A percentile compares a stretch with the other conserved stretches of the same genome.
Conservation (phyloP, 805 yeast genomes). For the Candida mattraensis region DNA sequence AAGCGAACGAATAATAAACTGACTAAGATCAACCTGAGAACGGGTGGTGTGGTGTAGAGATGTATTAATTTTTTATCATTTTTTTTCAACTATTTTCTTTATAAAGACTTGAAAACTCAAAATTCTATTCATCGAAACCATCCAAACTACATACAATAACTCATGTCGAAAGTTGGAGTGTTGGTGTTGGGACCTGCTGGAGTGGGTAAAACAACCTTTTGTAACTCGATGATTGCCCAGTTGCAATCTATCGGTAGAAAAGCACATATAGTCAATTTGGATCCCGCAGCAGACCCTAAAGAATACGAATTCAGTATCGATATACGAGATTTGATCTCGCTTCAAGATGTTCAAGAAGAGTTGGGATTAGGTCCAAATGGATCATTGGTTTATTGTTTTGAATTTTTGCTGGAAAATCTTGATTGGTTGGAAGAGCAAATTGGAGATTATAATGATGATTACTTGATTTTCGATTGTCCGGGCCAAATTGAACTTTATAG, state of each 20-base stretch:
- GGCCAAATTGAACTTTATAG: constrained; percentile 95
- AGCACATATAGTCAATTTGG: constrained; percentile 92
- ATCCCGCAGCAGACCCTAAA: constrained; percentile 95
- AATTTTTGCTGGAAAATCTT: constrained; percentile 79
- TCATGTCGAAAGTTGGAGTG: constrained; percentile 93
- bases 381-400: constrained; percentile 89
- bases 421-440: constrained; percentile 98
- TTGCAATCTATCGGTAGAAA: constrained; percentile 89
- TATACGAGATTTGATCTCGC: constrained; percentile 83
- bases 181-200: constrained; percentile 97
- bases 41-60: too few species aligned
- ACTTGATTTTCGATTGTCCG: constrained; percentile 92
- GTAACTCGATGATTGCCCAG: constrained; percentile 81
- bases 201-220: constrained; percentile 92
- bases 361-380: constrained; percentile 94
- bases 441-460: constrained; percentile 94
- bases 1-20: too few species aligned
- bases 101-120: too few species aligned
- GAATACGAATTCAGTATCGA: constrained; percentile 92
- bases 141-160: not conserved
- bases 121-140: too few species aligned
- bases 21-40: too few species aligned
- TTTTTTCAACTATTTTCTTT: too few species aligned
- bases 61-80: not conserved
- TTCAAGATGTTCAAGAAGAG: constrained; percentile 95